Base-by-base conservation (phyloP, 2,329 filamentous ascomycete genomes). In the Penicillium sp. region DNA sequence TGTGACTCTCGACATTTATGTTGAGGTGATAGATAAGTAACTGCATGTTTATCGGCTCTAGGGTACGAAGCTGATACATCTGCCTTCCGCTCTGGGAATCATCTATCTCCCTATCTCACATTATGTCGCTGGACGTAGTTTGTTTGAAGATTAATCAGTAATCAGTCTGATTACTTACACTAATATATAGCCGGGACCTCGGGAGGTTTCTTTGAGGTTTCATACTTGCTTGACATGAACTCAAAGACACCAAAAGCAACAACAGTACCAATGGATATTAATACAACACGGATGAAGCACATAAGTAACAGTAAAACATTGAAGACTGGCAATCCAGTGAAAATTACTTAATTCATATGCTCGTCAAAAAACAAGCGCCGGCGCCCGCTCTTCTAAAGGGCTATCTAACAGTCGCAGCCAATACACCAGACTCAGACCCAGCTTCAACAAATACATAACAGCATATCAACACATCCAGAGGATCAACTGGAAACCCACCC, bases 331-430 rank as follows among this genome's bases (percentile, higher is more conserved):
- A 45, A 38, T 45, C 15, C 35, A 52, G 38, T 23, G 34, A 40
- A 21, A 48, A 46, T 40, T 35, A 50, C 16, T 55, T 40, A 32
- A 41, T 55, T 55, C 52, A 37, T 55, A 40, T 45, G 52, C 40
- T 55, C 52, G 52, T 51, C 27, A 40, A 55, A 55, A 54, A 51
- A 55, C 52, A 55, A 51, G 52, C 47, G 52, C 52, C 52, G 47
- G 52, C 47, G 52, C 52, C 52, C 52, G 52, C 46, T 55, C 46
- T 51, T 55, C 40, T 46, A 55, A 46, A 31, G 40, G 52, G 47
- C 46, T 49, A 39, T 54, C 40, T 29, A 51, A 38, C 27, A 35
- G 27, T 41, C 52, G 25, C 40, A 45, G 13, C 42, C 44, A 29
- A 53, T 54, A 32, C 31, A 41, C 51, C 38, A 13, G 12, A 42